Base-by-base conservation (phyloP, 768 basidiomycete genomes). In the Termitomyces eurrhizus region DNA sequence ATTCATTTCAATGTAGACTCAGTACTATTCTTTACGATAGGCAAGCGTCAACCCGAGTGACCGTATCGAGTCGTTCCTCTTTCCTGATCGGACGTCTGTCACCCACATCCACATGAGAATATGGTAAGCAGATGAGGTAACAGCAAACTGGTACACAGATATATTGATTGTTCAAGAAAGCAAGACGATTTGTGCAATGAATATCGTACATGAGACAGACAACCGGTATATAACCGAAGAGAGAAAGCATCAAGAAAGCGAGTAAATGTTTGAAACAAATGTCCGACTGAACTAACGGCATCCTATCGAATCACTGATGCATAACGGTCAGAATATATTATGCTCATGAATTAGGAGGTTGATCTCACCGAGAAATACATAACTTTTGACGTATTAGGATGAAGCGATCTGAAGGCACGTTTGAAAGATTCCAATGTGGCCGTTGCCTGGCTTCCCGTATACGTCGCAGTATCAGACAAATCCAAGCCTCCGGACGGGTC, bases 401-500 rank as follows among this genome's bases (percentile, higher is more conserved):
- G 76, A 7, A 76, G 63, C 0, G 82, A 80, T 65, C 74, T 82
- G 70, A 85, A 91, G 0, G 72, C 77, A 2, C 68, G 69, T 61
- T 76, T 78, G 76, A 76, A 90, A 0, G 74, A 72, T 52, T 82
- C 81, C 7, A 84, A 72, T 0, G 71, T 72, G 2, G 70, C 69
- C 24, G 73, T 71, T 2, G 66, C 75, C 21, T 74, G 71, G 8
- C 68, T 69, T 8, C 69, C 73, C 51, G 77, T 74, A 26, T 82
- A 76, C 8, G 74, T 68, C 7, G 65, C 72, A 0, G 73, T 70
- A 0, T 80, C 79, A 0, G 77, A 76, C 3, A 75, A 69, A 58
- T 83, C 75, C 0, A 85, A 63, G 11, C 62, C 68, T 18, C 77
- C 78, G 36, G 71, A 70, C 4, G 89, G 89, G 63, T 83, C 79